phyloP scores from a whole-genome alignment of 2,329 filamentous ascomycete species.

The Zymoseptoria passerinii region DNA sequence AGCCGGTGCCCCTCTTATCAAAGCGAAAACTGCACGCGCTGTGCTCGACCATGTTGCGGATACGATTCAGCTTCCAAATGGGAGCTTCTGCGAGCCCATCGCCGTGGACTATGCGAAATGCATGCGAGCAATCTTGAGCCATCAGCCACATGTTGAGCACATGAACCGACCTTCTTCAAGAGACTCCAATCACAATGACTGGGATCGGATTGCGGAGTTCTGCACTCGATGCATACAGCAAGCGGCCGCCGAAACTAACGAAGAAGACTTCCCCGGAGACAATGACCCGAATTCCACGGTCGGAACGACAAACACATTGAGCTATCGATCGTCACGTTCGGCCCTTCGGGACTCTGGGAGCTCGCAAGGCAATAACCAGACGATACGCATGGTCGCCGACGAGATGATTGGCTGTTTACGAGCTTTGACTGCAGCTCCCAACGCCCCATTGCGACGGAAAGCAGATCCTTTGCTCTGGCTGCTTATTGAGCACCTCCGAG shows the following conservation, averaged over 20 bases:
- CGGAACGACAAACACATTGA: conserved; percentile 14
- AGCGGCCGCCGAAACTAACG: conserved; percentile 3
- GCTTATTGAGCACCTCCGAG: conserved; percentile 46
- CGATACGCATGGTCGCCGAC: conserved; percentile 20
- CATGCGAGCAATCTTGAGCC: conserved; percentile 60
- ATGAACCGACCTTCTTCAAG: conserved; percentile 48
- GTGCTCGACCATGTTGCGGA: conserved; percentile 77
- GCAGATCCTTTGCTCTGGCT: conserved; percentile 12
- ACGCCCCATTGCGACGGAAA: conserved; percentile 20
- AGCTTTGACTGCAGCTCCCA: conserved; percentile 24
- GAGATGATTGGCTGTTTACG: conserved; percentile 26
- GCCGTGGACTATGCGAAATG: conserved; percentile 70
- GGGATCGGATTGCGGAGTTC: conserved; percentile 63
- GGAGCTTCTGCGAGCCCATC: conserved; percentile 60
- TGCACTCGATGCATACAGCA: conserved; percentile 53
- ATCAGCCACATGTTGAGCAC: conserved; percentile 65
- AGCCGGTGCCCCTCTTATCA: conserved; percentile 54
- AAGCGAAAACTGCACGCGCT: conserved; percentile 67
- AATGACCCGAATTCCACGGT: conserved; percentile 2
- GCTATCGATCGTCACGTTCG: conserved; percentile 19
- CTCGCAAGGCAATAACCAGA: conserved; percentile 18
- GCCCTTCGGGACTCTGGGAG: conserved; percentile 14
- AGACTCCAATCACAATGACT: conserved; percentile 41
- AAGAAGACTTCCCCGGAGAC: neutral
- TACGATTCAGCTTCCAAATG: conserved; percentile 47